Conservation (phyloP, 2,329 filamentous ascomycete species). For the Aspergillus texensis region DNA sequence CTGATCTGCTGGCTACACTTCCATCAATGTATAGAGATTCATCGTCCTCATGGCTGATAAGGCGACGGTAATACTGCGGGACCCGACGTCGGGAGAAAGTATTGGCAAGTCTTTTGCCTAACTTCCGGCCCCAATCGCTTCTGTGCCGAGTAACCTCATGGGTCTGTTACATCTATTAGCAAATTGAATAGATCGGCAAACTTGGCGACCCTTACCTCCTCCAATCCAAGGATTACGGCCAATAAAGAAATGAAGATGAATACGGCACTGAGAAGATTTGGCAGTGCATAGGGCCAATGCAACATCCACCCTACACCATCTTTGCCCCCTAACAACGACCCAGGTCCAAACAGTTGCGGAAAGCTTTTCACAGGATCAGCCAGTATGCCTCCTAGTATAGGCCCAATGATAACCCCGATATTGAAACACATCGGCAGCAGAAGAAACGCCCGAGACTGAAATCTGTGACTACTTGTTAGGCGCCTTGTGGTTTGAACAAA, state of each 20-base stretch:
- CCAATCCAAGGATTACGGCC: constrained; percentile 64
- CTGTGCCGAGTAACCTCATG: constrained; percentile 42
- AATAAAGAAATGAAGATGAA: constrained; percentile 61
- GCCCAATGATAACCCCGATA: constrained; percentile 63
- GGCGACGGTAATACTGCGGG: constrained; percentile 37
- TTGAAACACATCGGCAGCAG: constrained; percentile 71
- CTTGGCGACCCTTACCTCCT: constrained; percentile 55
- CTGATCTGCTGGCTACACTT: constrained; percentile 27
- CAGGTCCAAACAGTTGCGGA: constrained; percentile 64
- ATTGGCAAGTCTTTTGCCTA: constrained; percentile 39
- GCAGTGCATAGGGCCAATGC: constrained; percentile 69
- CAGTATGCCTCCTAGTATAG: constrained; percentile 65
- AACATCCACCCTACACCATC: constrained; percentile 66
- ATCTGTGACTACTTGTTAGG: constrained; percentile 29
- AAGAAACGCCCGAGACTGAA: constrained; percentile 58
- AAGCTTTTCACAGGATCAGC: constrained; percentile 67
- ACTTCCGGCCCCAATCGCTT: constrained; percentile 44
- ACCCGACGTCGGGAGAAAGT: constrained; percentile 26
- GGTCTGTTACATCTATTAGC: constrained; percentile 26
- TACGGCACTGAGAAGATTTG: constrained; percentile 66
- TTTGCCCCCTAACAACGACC: constrained; percentile 58
- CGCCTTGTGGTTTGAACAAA: background rate
- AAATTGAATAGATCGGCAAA: background rate
- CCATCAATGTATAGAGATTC: constrained; percentile 38
- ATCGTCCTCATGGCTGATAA: constrained; percentile 32